Conservation (phyloP, 116 monocot genomes). For the Cymodocea nodosa region DNA sequence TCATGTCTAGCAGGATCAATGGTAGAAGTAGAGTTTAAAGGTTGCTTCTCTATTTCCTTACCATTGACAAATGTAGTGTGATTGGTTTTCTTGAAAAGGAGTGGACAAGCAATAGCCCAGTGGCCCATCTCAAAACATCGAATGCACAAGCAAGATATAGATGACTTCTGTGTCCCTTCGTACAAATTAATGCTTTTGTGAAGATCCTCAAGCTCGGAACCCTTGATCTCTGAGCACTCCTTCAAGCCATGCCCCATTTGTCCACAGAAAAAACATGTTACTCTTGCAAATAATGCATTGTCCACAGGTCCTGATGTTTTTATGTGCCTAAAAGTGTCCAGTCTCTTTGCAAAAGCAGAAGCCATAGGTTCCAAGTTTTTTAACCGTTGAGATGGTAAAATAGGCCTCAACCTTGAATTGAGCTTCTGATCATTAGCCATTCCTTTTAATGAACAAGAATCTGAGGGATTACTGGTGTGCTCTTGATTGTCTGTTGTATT, state of each 20-base stretch:
- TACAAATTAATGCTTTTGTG: slow-evolving; percentile 8
- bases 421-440: slow-evolving; percentile 7
- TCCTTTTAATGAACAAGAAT: slow-evolving; percentile 10
- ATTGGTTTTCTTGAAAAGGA: slow-evolving; percentile 6
- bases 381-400: slow-evolving; percentile 16
- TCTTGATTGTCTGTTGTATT: not conserved
- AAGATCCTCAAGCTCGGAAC: slow-evolving; percentile 13
- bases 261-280: slow-evolving; percentile 43
- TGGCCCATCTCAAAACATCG: slow-evolving; percentile 21
- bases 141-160: slow-evolving; percentile 24
- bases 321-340: slow-evolving; percentile 36
- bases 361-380: slow-evolving; percentile 27
- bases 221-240: slow-evolving; percentile 18
- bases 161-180: slow-evolving; percentile 6
- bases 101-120: slow-evolving; percentile 29
- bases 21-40: not conserved
- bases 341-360: slow-evolving; percentile 48
- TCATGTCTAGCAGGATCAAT: not conserved
- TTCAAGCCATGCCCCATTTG: slow-evolving; percentile 19
- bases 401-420: slow-evolving; percentile 19
- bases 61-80: not conserved
- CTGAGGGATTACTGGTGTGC: not conserved
- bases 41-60: slow-evolving; percentile 4
- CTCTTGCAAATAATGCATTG: not conserved
- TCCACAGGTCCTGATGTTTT: slow-evolving; percentile 3